A percentile compares a stretch with the other conserved stretches of the same genome.
These are phyloP conservation scores for Passalora sequoiae DNA, from an alignment of 2,329 filamentous ascomycete species.

Conservation along the genomic window DNA sequence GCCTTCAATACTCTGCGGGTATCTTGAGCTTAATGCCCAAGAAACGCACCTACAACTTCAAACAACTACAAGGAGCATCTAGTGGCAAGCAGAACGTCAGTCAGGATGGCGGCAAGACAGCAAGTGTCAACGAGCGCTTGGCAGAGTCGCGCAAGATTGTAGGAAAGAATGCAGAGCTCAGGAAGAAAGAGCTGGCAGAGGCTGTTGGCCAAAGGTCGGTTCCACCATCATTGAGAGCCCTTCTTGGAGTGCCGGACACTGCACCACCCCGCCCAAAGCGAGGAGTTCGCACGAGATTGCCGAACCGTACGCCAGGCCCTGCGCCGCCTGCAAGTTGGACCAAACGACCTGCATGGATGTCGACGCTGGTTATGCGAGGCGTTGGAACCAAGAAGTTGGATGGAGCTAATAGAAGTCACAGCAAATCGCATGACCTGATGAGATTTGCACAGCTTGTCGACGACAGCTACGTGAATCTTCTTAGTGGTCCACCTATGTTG, in stretches of 20 bases:
- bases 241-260: constrained; percentile 44
- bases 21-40: constrained; percentile 41
- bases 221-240: constrained; percentile 41
- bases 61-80: constrained; percentile 36
- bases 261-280: constrained; percentile 43
- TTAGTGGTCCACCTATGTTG: constrained; percentile 37
- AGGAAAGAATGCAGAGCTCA: constrained; percentile 31
- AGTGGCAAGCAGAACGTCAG: constrained; percentile 36
- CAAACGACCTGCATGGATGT: constrained; percentile 28
- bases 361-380: constrained; percentile 16
- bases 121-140: constrained; percentile 44
- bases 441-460: constrained; percentile 25
- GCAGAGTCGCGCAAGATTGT: constrained; percentile 44
- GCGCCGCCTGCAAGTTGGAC: constrained; percentile 46
- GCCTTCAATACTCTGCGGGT: no score
- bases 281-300: constrained; percentile 33
- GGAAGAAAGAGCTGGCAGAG: constrained; percentile 42
- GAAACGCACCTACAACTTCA: constrained; percentile 42
- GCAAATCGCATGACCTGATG: constrained; percentile 23
- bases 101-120: constrained; percentile 19
- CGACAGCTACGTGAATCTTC: constrained; percentile 4
- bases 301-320: constrained; percentile 39
- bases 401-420: constrained; percentile 20
- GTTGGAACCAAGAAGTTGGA: constrained; percentile 11
- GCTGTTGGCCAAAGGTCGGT: constrained; percentile 40